Evolutionary conservation across 305 asterid genomes (phyloP), one percentile per base, ranked within the genome.

Genomic region (Fraxinus velutina): DNA sequence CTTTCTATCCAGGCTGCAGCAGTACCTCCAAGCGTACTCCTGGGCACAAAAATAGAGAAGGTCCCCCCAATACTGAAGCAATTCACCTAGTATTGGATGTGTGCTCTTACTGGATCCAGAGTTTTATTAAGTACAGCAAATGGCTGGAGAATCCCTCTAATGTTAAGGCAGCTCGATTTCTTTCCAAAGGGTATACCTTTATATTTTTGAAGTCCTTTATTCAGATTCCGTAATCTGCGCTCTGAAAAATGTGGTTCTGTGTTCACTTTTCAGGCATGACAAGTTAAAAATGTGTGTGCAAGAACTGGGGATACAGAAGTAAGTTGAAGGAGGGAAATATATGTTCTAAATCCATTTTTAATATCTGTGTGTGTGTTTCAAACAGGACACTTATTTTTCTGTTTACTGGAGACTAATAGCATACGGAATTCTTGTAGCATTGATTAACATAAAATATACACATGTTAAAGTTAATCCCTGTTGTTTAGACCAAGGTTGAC

Each of bases 91-190:
- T 89, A 10, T 86, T 96, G 82, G 91, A 90, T 34, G 95, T 93
- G 78, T 96, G 99, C 88, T 93, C 91, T 77, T 92, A 96, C 92
- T 96, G 99, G 99, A 91, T 91, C 70, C 92, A 88, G 92, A 94
- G 94, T 88, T 96, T 96, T 84, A 93, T 94, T 78, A 96, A 93
- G 87, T 91, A 96, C 89, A 93, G 99, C 87, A 91, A 88, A 88
- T 96, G 98, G 98, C 91, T 93, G 82, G 93, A 94, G 87, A 90
- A 83, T 83, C 97, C 97, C 42, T 88, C 97, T 80, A 92, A 91
- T 80, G 93, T 92, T 68, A 96, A 94, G 91, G 98, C 98, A 64
- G 97, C 99, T 72, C 89, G 88, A 87, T 96, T 92, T 84, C 94
- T 96, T 84, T 92, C 98, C 66, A 91, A 88, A 84, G 97, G 98